Conservation (phyloP, 176 grass and related monocot genomes). For the Chrysopogon serrulatus region DNA sequence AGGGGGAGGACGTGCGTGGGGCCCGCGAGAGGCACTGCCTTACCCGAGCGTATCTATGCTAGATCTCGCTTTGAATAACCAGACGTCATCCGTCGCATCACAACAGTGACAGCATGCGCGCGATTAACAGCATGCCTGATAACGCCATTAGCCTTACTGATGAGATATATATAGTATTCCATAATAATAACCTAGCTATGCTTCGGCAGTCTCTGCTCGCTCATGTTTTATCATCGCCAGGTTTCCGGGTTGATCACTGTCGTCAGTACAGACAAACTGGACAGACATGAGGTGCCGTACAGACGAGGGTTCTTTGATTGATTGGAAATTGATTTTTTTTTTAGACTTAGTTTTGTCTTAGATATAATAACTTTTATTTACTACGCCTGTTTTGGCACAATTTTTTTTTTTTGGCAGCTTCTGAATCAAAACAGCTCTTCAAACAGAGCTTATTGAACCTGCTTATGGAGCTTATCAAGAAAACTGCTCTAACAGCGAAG, state of each 20-base stretch:
- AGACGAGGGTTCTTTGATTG: neutral
- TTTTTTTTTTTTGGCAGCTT: too few relatives aligned
- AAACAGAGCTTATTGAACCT: too few relatives aligned
- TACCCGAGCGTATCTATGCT: constrained; percentile 32
- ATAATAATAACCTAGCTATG: neutral
- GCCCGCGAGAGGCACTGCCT: constrained; percentile 18
- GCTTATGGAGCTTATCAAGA: too few relatives aligned
- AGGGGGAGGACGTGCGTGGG: too few relatives aligned
- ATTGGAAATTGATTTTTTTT: neutral
- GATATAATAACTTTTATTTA: too few relatives aligned
- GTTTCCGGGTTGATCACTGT: neutral
- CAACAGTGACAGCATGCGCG: constrained; percentile 14
- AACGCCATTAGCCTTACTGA: neutral
- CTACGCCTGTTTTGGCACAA: too few relatives aligned
- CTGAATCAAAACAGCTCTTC: too few relatives aligned
- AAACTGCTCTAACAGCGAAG: too few relatives aligned
- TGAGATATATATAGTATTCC: neutral
- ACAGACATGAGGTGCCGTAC: neutral
- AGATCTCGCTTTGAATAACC: constrained; percentile 50
- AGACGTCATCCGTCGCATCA: constrained; percentile 25
- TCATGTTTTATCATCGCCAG: neutral
- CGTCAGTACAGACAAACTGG: neutral
- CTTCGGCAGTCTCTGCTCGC: neutral
- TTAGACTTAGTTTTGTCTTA: too few relatives aligned
- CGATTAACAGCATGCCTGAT: neutral